A percentile compares a stretch with the other conserved stretches of the same genome.
Conservation (phyloP, 75 land plant genomes). For the Azolla pinnata region DNA sequence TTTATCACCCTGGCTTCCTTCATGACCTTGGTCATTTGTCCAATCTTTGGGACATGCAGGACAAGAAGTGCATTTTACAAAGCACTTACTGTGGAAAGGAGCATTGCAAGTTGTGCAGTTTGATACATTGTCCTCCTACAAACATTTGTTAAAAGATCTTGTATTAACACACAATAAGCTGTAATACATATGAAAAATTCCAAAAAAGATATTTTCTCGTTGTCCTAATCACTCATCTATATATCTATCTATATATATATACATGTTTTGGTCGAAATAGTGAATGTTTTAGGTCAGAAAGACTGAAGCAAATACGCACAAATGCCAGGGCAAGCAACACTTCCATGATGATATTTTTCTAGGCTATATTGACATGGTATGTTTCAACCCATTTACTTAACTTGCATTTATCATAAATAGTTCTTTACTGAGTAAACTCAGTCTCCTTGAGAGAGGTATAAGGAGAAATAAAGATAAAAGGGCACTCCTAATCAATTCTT, state of each 20-base stretch:
- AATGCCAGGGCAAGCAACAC: too few species aligned
- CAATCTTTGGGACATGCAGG: constrained; percentile 15
- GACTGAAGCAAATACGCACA: too few species aligned
- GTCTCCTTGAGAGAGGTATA: background rate
- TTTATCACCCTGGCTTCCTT: too few species aligned
- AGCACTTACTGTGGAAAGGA: constrained; percentile 24
- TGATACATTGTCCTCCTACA: constrained; percentile 21
- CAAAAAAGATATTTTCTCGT: too few species aligned
- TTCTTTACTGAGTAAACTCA: too few species aligned
- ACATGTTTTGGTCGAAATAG: background rate
- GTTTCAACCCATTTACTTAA: too few species aligned
- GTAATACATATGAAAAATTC: background rate
- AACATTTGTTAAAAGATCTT: background rate
- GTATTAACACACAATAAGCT: background rate
- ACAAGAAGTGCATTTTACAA: constrained; percentile 13
- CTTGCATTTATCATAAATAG: too few species aligned
- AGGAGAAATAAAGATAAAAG: too few species aligned
- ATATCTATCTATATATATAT: background rate
- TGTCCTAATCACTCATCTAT: background rate
- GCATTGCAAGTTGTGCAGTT: constrained; percentile 18
- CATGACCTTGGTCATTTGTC: too few species aligned
- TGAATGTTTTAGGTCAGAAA: background rate
- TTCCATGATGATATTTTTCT: too few species aligned
- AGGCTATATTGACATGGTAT: too few species aligned
- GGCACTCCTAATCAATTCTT: too few species aligned